Evolutionary conservation across 2,329 filamentous ascomycete genomes (phyloP), one percentile per base, ranked within the genome.

Genomic region (Didymella arachidicola): DNA sequence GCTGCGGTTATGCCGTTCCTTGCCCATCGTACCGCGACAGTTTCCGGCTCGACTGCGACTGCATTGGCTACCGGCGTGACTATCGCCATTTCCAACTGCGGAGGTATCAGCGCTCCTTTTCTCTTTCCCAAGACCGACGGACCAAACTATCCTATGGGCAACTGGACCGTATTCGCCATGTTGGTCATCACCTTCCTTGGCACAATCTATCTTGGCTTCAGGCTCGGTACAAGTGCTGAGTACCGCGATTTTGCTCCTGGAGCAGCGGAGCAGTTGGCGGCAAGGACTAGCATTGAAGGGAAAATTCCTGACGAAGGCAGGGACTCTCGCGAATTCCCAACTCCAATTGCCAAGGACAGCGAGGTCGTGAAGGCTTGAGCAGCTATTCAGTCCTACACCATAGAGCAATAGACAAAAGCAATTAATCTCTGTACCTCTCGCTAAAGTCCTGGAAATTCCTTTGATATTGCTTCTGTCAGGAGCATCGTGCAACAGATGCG

Each of bases 91-190:
- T 68, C 65, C 7, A 68, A 66, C 34, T 64, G 61, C 18, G 65
- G 65, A 19, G 65, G 65, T 14, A 68, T 68, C 38, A 66, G 65
- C 30, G 65, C 65, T 12, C 65, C 65, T 2, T 68, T 68, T 41
- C 27, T 68, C 12, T 68, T 66, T 34, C 65, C 63, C 11, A 53
- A 51, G 25, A 56, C 53, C 0, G 44, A 64, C 27, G 65, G 65
- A 0, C 65, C 65, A 14, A 68, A 66, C 32, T 66, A 68, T 38
- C 61, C 63, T 0, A 65, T 66, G 63, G 65, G 65, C 25, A 68
- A 68, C 43, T 68, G 65, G 65, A 68, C 63, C 5, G 65, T 68
- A 4, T 68, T 68, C 32, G 60, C 42, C 2, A 68, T 68, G 65
- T 52, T 68, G 7, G 61, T 54, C 44, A 42, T 36, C 6, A 63